phyloP scores from a whole-genome alignment of 2,329 filamentous ascomycete genomes.

The Diaporthe vaccinii region DNA sequence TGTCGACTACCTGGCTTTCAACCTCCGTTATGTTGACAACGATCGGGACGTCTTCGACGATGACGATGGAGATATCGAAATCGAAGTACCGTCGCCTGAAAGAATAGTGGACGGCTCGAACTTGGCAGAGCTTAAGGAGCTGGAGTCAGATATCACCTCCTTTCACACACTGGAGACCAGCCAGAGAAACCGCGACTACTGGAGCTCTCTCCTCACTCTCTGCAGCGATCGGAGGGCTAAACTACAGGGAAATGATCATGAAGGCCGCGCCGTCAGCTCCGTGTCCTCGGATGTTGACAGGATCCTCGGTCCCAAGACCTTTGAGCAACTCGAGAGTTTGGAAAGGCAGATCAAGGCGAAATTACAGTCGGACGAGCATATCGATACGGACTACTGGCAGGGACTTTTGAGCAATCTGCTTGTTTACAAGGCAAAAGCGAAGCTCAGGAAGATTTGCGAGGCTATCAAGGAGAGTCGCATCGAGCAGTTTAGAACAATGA shows the following conservation, averaged over 20 bases:
- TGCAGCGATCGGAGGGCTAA: slow-evolving; percentile 82
- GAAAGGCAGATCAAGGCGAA: slow-evolving; percentile 91
- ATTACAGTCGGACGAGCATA: slow-evolving; percentile 87
- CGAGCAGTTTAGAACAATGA: slow-evolving; percentile 74
- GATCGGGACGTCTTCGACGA: slow-evolving; percentile 90
- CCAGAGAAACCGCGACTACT: slow-evolving; percentile 85
- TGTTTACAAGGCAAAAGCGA: slow-evolving; percentile 93
- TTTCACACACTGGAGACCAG: slow-evolving; percentile 87
- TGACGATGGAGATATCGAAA: slow-evolving; percentile 77
- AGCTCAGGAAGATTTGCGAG: slow-evolving; percentile 82
- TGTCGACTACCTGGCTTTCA: slow-evolving; percentile 94
- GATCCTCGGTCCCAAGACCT: slow-evolving; percentile 86
- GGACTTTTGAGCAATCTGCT: slow-evolving; percentile 86
- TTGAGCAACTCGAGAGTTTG: slow-evolving; percentile 86
- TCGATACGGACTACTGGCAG: slow-evolving; percentile 98
- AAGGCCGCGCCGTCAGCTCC: slow-evolving; percentile 82
- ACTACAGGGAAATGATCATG: slow-evolving; percentile 69
- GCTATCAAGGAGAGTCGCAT: slow-evolving; percentile 79
- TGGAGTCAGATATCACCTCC: slow-evolving; percentile 85
- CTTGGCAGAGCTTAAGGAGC: slow-evolving; percentile 75
- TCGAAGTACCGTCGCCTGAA: slow-evolving; percentile 84
- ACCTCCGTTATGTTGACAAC: slow-evolving; percentile 87
- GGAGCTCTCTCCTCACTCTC: slow-evolving; percentile 90
- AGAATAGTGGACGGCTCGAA: slow-evolving; percentile 82
- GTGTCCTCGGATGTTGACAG: slow-evolving; percentile 91